phyloP scores from a whole-genome alignment of 345 rosid genomes.

The Crucihimalaya himalaica region DNA sequence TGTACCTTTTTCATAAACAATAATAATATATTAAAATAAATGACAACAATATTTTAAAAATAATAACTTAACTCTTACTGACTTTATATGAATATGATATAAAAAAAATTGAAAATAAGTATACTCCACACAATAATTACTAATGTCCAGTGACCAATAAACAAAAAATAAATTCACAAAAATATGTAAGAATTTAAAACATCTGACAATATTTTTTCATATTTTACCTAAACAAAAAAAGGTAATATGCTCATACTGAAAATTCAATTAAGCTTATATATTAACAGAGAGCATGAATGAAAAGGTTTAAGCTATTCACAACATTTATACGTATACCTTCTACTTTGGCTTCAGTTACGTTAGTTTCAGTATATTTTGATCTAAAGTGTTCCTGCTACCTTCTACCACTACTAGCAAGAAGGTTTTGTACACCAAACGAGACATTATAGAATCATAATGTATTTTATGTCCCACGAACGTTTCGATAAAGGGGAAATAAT shows the following conservation, averaged over 20 bases:
- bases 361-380: not conserved
- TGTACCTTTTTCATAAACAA: not conserved
- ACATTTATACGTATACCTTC: not conserved
- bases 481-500: not conserved
- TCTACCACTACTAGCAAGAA: conserved; percentile 20
- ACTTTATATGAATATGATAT: no score
- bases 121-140: not conserved
- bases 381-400: conserved; percentile 6
- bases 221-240: not conserved
- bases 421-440: not conserved
- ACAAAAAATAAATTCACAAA: not conserved
- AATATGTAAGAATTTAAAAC: not conserved
- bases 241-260: not conserved
- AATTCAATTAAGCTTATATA: no score
- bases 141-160: not conserved
- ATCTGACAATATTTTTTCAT: not conserved
- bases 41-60: no score
- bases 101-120: not conserved
- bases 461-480: not conserved
- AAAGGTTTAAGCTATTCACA: not conserved
- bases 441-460: not conserved
- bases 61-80: not conserved
- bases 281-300: not conserved
- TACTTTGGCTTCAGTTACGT: not conserved
- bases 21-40: not conserved